Conservation (phyloP, 2,329 filamentous ascomycete species). For the Aspergillus thermomutatus region DNA sequence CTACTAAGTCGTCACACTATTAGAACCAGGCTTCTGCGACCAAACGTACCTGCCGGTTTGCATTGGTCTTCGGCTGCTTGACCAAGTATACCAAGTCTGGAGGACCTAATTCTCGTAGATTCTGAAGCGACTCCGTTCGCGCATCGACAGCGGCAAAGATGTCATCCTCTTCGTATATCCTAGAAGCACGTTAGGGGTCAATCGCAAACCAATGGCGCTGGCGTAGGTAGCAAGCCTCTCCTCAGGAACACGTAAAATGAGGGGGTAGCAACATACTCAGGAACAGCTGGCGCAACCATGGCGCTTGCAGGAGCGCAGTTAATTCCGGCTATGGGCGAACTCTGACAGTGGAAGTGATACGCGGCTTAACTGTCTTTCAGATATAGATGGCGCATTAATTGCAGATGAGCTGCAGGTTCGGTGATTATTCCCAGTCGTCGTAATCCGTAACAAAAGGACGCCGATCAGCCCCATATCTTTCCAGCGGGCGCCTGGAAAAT, state of each 20-base stretch:
- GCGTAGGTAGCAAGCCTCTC: conserved; percentile 14
- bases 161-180: conserved; percentile 89
- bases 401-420: not conserved
- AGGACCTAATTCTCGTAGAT: conserved; percentile 87
- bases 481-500: not conserved
- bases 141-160: conserved; percentile 83
- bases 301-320: conserved; percentile 32
- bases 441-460: conserved; percentile 8
- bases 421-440: conserved; percentile 11
- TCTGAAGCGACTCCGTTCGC: conserved; percentile 81
- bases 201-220: conserved; percentile 6
- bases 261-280: conserved; percentile 58
- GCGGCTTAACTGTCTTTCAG: not conserved
- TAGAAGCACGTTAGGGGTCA: conserved; percentile 40
- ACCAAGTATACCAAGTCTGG: conserved; percentile 94
- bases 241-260: conserved; percentile 27
- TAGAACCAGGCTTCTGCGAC: not conserved
- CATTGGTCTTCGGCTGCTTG: conserved; percentile 65
- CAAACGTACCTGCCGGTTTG: conserved; percentile 52
- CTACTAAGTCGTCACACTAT: not conserved
- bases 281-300: conserved; percentile 73
- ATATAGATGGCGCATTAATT: conserved; percentile 1
- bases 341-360: not conserved
- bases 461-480: conserved; percentile 2
- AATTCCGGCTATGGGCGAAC: conserved; percentile 1